A percentile compares a stretch with the other conserved stretches of the same genome.
Evolutionary conservation across 306 rosid species (phyloP).

Genomic region (Fragaria nilgerrensis): DNA sequence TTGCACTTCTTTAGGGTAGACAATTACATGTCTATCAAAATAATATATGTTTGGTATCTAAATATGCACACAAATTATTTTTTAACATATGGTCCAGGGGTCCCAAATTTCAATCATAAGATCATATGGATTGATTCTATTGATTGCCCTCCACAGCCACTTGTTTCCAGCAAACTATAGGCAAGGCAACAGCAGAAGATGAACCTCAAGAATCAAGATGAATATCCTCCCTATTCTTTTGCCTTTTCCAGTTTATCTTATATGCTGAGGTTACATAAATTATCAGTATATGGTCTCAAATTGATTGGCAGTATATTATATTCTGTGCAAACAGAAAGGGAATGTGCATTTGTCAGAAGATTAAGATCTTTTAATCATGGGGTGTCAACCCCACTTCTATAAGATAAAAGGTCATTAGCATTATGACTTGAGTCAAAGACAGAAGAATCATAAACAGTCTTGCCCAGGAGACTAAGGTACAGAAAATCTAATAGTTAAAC

Average conservation of each 20-base stretch:
- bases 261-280: background rate
- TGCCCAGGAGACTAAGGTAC: background rate
- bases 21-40: background rate
- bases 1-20: background rate
- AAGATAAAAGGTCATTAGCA: background rate
- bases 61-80: background rate
- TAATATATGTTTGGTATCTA: background rate
- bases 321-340: background rate
- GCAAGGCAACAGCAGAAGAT: background rate
- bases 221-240: background rate
- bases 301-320: background rate
- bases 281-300: background rate
- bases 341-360: slow-evolving; percentile 8
- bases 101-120: background rate
- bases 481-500: background rate
- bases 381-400: background rate
- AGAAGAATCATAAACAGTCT: background rate
- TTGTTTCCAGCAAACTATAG: slow-evolving; percentile 1
- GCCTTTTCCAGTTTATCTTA: background rate
- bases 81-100: background rate
- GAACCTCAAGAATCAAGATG: background rate
- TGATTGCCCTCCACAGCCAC: background rate
- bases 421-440: background rate
- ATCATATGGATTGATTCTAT: background rate
- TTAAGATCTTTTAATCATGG: background rate